Evolutionary conservation across 1,284 basidiomycete genomes (phyloP).

Genomic region (Puccinia novopanici): DNA sequence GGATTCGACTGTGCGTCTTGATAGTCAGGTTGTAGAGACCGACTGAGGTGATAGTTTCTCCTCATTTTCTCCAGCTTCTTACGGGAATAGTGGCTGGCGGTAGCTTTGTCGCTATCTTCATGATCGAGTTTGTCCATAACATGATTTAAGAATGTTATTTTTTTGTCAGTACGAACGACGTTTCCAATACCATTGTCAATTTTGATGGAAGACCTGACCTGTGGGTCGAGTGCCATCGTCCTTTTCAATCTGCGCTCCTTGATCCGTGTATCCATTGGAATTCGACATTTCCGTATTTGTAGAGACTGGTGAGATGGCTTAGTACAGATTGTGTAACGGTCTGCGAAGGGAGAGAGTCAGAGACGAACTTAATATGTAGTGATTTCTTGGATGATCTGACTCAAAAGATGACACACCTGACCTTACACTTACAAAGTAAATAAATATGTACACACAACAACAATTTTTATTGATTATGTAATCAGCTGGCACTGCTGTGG

Average conservation of each 20-base stretch:
- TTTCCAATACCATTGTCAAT: background rate
- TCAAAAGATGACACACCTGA: too few relatives aligned
- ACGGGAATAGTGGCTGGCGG: background rate
- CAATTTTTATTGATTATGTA: background rate
- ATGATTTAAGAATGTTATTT: background rate
- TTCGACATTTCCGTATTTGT: too few relatives aligned
- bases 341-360: too few relatives aligned
- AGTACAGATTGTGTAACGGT: too few relatives aligned
- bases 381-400: too few relatives aligned
- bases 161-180: background rate
- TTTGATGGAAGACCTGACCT: background rate
- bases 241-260: too few relatives aligned
- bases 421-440: too few relatives aligned
- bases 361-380: too few relatives aligned
- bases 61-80: constrained; percentile 26
- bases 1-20: background rate
- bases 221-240: too few relatives aligned
- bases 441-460: too few relatives aligned
- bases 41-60: constrained; percentile 22
- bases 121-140: background rate
- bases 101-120: background rate
- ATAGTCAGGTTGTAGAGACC: constrained; percentile 20
- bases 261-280: too few relatives aligned
- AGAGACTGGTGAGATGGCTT: too few relatives aligned
- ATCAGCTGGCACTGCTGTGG: background rate